phyloP scores from a whole-genome alignment of 352 stramenopile species.

The Blastocystis sp. region DNA sequence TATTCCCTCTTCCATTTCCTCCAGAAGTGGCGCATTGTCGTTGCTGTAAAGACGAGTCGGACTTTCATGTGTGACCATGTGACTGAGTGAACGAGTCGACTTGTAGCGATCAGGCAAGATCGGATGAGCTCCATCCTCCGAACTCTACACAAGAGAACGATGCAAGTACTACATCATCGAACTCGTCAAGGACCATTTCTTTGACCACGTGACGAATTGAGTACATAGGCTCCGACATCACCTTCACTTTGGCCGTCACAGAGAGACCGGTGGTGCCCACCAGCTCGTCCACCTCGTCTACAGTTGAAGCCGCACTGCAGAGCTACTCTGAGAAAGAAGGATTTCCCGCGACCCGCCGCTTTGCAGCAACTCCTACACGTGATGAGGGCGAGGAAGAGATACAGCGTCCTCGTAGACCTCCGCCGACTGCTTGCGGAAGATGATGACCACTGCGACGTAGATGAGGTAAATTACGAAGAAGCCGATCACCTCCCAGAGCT shows the following conservation, averaged over 20 bases:
- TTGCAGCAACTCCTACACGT: not conserved
- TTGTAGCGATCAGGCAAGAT: not conserved
- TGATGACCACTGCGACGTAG: constrained; percentile 68
- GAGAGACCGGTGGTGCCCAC: constrained; percentile 48
- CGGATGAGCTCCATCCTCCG: not conserved
- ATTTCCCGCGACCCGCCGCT: not conserved
- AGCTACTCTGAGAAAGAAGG: not conserved
- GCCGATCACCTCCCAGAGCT: constrained; percentile 58
- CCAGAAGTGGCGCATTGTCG: not conserved
- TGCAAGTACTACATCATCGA: not conserved
- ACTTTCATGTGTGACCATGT: not conserved
- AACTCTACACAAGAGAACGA: not conserved
- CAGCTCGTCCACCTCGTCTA: constrained; percentile 54
- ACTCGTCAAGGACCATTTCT: constrained; percentile 52
- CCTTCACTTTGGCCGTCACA: constrained; percentile 56
- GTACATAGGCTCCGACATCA: constrained; percentile 55
- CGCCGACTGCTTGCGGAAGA: constrained; percentile 49
- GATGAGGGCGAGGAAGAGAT: not conserved
- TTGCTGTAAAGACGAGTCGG: not conserved
- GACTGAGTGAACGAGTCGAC: not conserved
- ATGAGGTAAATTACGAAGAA: constrained; percentile 71
- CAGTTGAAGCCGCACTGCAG: not conserved
- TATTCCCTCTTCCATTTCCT: not conserved
- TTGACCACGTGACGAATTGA: constrained; percentile 37
- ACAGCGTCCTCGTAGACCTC: constrained; percentile 46